Evolutionary conservation across 805 yeast species (phyloP).

Genomic region (Millerozyma miso): DNA sequence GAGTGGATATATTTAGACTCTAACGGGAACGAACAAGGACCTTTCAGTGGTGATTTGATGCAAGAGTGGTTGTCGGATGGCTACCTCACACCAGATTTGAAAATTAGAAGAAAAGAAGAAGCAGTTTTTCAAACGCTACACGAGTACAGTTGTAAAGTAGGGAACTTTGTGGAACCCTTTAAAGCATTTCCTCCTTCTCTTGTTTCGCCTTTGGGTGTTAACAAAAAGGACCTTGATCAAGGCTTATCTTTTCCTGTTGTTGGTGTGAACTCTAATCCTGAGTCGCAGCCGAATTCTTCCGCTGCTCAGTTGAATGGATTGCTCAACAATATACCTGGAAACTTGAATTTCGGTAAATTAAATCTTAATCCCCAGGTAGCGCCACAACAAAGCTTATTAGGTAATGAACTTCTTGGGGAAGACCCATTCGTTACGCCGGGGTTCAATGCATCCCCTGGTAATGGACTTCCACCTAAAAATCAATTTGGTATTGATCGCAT

Average conservation of each 20-base stretch:
- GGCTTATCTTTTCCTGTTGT: not conserved
- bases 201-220: not conserved
- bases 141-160: conserved; percentile 47
- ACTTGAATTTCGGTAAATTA: conserved; percentile 25
- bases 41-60: conserved; percentile 71
- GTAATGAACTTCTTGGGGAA: conserved; percentile 18
- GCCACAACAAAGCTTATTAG: conserved; percentile 17
- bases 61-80: conserved; percentile 68
- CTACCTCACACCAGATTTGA: conserved; percentile 52
- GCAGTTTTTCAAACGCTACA: conserved; percentile 45
- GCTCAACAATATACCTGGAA: conserved; percentile 19
- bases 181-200: conserved; percentile 47
- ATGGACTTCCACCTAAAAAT: conserved; percentile 7
- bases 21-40: conserved; percentile 70
- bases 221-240: not conserved
- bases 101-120: conserved; percentile 58
- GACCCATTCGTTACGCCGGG: conserved; percentile 17
- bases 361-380: conserved; percentile 14
- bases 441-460: conserved; percentile 7
- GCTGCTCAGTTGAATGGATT: conserved; percentile 27
- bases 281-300: not conserved
- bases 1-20: conserved; percentile 76
- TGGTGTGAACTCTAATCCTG: conserved; percentile 1
- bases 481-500: conserved; percentile 27
- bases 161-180: conserved; percentile 58